phyloP scores from a whole-genome alignment of 1,284 basidiomycete species.

The Bjerkandera adusta region DNA sequence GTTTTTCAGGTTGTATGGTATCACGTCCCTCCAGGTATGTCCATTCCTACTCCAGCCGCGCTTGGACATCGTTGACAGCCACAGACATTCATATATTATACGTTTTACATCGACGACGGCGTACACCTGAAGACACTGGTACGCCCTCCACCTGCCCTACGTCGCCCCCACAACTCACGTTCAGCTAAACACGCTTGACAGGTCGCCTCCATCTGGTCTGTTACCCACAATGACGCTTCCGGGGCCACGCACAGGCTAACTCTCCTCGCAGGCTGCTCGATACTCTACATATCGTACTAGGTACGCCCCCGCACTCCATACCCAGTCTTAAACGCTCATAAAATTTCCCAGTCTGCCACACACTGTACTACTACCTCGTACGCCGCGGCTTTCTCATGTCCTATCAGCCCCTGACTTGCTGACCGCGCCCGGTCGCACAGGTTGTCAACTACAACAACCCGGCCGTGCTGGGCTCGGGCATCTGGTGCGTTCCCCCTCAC shows the following conservation, averaged over 20 bases:
- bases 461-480: conserved; percentile 1
- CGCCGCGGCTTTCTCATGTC: neutral
- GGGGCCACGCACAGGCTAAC: neutral
- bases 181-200: no score
- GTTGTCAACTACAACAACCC: conserved; percentile 9
- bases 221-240: no score
- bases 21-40: conserved; percentile 13
- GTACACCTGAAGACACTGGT: conserved; percentile 7
- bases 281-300: conserved; percentile 9
- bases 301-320: conserved; percentile 7
- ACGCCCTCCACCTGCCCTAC: no score
- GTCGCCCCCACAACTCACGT: no score
- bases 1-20: conserved; percentile 11
- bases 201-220: no score
- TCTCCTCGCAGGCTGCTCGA: conserved; percentile 10
- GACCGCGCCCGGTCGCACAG: neutral
- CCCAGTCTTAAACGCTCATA: no score
- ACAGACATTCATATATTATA: conserved; percentile 14
- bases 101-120: conserved; percentile 12
- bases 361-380: conserved; percentile 15
- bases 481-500: conserved; percentile 10
- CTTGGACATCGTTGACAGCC: neutral
- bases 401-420: neutral
- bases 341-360: conserved; percentile 10
- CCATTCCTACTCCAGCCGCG: neutral